phyloP scores from a whole-genome alignment of 2,329 filamentous ascomycete genomes.

The Xylaria sp. region DNA sequence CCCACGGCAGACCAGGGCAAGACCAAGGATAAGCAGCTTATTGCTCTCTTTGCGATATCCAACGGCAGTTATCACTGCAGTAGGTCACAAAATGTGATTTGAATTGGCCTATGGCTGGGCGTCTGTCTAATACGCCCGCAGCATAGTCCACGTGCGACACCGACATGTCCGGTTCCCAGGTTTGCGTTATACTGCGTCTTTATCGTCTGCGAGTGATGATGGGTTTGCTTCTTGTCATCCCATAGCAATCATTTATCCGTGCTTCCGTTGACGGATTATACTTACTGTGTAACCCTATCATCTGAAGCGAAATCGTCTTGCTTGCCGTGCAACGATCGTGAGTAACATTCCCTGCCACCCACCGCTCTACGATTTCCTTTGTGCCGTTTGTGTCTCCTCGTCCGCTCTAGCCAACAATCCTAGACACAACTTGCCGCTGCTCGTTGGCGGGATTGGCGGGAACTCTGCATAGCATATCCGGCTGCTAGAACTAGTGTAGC shows the following conservation, averaged over 20 bases:
- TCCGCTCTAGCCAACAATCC: neutral
- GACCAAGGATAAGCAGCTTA: neutral
- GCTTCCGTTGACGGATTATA: constrained; percentile 6
- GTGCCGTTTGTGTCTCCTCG: neutral
- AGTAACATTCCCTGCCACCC: neutral
- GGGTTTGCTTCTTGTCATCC: neutral
- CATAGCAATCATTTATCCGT: neutral
- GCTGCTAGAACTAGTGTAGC: constrained; percentile 21
- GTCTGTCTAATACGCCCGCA: neutral
- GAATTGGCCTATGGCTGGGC: constrained; percentile 6
- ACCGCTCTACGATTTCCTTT: neutral
- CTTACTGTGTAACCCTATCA: neutral
- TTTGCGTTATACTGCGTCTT: no score
- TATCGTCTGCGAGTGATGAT: neutral
- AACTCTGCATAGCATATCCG: constrained; percentile 33
- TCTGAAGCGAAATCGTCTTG: neutral
- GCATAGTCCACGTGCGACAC: constrained; percentile 4
- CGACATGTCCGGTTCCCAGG: constrained; percentile 4
- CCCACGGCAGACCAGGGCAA: neutral
- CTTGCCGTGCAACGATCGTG: constrained; percentile 6
- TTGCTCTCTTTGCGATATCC: neutral
- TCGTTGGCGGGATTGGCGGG: constrained; percentile 30
- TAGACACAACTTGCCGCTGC: neutral
- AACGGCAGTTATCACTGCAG: constrained; percentile 24
- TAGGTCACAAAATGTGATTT: constrained; percentile 24